Percentiles rank a stretch among this genome's conserved stretches.
Evolutionary conservation across 2,329 filamentous ascomycete species (phyloP).

Genomic region (Phyllosticta paracitricarpa): DNA sequence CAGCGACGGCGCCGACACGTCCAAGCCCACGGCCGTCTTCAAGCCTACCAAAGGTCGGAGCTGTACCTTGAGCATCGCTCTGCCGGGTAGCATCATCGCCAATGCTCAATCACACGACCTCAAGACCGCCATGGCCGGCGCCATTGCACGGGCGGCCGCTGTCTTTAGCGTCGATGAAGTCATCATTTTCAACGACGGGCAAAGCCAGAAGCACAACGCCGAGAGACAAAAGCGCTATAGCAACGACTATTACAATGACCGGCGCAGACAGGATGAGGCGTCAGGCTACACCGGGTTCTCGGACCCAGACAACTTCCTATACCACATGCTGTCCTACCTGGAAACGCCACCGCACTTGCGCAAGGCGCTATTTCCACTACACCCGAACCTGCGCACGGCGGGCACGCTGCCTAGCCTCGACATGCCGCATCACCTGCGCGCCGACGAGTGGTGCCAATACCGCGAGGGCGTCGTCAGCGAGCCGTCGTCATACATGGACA

Average conservation of each 20-base stretch:
- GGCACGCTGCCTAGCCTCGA: constrained; percentile 68
- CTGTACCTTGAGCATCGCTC: constrained; percentile 67
- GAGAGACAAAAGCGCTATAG: constrained; percentile 7
- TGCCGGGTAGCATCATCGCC: constrained; percentile 67
- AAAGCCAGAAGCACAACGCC: constrained; percentile 18
- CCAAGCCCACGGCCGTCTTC: constrained; percentile 62
- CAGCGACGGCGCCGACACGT: constrained; percentile 36
- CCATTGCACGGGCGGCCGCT: constrained; percentile 69
- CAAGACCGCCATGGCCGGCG: constrained; percentile 61
- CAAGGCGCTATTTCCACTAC: constrained; percentile 63
- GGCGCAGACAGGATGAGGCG: constrained; percentile 34
- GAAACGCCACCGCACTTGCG: constrained; percentile 78
- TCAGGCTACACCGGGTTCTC: constrained; percentile 15
- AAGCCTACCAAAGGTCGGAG: constrained; percentile 52
- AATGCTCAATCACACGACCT: constrained; percentile 65
- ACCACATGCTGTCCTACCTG: constrained; percentile 69
- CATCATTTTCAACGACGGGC: constrained; percentile 69
- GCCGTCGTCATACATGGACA: background rate
- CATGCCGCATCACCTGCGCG: constrained; percentile 73
- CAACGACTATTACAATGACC: constrained; percentile 31
- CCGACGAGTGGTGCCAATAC: constrained; percentile 68
- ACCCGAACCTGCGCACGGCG: constrained; percentile 65
- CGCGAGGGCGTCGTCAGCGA: constrained; percentile 62
- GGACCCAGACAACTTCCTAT: constrained; percentile 70
- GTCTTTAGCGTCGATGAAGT: constrained; percentile 81